phyloP scores from a whole-genome alignment of 257 asterid species.

The Petunia secreta region DNA sequence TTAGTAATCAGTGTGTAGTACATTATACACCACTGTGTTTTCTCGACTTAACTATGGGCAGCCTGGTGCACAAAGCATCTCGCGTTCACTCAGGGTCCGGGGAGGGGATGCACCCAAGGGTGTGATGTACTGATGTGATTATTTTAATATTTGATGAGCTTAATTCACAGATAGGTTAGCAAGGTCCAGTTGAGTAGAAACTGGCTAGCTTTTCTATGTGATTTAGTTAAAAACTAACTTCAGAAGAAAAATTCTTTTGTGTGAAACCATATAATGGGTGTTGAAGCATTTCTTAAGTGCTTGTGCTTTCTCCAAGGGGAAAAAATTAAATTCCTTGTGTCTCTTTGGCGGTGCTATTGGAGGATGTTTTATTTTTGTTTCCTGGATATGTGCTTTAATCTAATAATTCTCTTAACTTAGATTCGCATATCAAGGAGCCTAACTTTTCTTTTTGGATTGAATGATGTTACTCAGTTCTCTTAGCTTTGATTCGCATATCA shows the following conservation, averaged over 20 bases:
- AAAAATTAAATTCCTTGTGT: background rate
- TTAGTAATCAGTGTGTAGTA: background rate
- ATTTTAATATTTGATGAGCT: constrained; percentile 5
- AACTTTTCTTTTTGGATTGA: background rate
- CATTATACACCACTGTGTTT: background rate
- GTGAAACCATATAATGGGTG: constrained; percentile 12
- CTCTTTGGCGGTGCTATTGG: background rate
- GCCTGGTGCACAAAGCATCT: no score
- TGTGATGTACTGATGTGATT: background rate
- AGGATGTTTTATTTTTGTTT: background rate
- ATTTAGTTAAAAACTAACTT: background rate
- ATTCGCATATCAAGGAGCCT: background rate
- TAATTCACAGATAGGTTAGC: background rate
- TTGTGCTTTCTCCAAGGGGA: background rate
- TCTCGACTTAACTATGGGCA: background rate
- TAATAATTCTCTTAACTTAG: no score
- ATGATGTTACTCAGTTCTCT: constrained; percentile 15
- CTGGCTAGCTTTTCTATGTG: background rate
- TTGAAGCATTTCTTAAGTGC: background rate
- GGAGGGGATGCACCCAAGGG: no score
- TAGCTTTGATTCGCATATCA: background rate
- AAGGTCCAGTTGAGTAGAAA: background rate
- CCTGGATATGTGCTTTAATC: background rate
- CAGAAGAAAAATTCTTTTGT: background rate
- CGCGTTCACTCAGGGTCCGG: no score